Base-by-base conservation (phyloP, 2,329 filamentous ascomycete genomes). In the Hypoxylon sp. region DNA sequence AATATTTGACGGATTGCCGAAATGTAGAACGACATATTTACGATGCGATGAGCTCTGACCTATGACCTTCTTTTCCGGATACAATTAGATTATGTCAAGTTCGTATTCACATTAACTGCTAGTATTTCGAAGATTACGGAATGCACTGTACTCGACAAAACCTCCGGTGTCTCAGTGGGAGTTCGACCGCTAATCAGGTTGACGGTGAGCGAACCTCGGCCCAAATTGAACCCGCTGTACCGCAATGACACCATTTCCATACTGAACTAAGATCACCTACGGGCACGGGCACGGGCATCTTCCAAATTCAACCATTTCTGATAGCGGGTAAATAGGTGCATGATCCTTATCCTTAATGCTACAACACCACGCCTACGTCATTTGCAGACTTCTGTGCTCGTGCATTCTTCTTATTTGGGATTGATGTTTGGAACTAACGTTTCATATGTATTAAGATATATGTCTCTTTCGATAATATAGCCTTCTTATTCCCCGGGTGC, bases 1-100 rank as follows among this genome's bases (percentile, higher is more conserved):
- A 70, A 62, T 9, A 68, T 16, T 34, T 74, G 71, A 37, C 61
- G 57, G 14, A 71, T 25, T 41, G 70, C 47, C 11, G 57, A 65
- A 21, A 68, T 45, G 41, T 60, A 69, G 12, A 47, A 6, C 32
- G 54, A 67, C 60, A 67, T 50, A 5, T 50, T 57, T 46, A 41
- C 9, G 9, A 27, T 34, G 19, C 12, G 39, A 39, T 39, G 9
- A 27, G 3, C 25, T 27, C 25, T 27, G 25, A 27, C 25, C 29
- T 29, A 45, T 11, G 19, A 5, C 37, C 5, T 16, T 25, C 16
- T 47, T 47, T 47, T 45, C 16, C 5, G 45, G 7, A 16, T 7
- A 27, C 4, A 5, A 47, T 30, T 21, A 32, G 3, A 21, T 12
- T 50, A 14, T 32, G 11, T 29, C 14, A 16, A 11, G 2, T 47